phyloP scores from a whole-genome alignment of 495 filamentous ascomycete genomes.

The Aspergillus cavernicola region DNA sequence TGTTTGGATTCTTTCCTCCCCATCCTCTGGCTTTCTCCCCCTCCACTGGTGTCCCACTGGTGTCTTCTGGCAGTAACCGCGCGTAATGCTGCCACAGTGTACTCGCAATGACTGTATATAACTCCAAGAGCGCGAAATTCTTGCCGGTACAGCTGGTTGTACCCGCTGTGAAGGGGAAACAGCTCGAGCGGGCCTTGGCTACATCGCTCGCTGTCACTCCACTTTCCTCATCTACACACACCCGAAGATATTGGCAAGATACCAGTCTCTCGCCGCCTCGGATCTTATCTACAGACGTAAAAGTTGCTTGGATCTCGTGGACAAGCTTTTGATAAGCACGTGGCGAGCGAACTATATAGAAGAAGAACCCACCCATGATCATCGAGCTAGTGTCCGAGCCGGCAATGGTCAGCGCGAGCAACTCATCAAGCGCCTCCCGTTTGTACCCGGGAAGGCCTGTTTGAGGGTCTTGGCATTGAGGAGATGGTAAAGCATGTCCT shows the following conservation, averaged over 20 bases:
- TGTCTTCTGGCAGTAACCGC: conserved; percentile 2
- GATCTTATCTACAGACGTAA: conserved; percentile 25
- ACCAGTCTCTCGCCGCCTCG: conserved; percentile 35
- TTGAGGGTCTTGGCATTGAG: conserved; percentile 5
- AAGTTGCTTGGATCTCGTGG: conserved; percentile 29
- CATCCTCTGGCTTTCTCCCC: not conserved
- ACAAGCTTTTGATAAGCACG: conserved; percentile 16
- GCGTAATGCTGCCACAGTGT: conserved; percentile 8
- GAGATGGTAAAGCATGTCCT: conserved; percentile 8
- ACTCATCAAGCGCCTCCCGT: conserved; percentile 6
- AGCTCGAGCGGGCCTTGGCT: conserved; percentile 5
- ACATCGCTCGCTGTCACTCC: conserved; percentile 7
- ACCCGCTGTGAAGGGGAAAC: conserved; percentile 7
- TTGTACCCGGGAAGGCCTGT: conserved; percentile 4
- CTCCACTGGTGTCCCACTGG: conserved; percentile 2
- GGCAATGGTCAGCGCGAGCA: conserved; percentile 8
- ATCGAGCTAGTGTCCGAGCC: conserved; percentile 10
- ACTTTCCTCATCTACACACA: conserved; percentile 57
- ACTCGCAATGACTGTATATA: conserved; percentile 4
- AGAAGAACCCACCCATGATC: conserved; percentile 18
- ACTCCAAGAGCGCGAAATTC: conserved; percentile 5
- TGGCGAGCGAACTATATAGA: conserved; percentile 31
- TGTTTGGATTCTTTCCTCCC: not conserved
- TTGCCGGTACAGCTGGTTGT: conserved; percentile 12
- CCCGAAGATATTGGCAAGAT: conserved; percentile 22